A percentile compares a stretch with the other conserved stretches of the same genome.
Conservation (phyloP, 768 basidiomycete species). For the Cystoderma amianthinum region DNA sequence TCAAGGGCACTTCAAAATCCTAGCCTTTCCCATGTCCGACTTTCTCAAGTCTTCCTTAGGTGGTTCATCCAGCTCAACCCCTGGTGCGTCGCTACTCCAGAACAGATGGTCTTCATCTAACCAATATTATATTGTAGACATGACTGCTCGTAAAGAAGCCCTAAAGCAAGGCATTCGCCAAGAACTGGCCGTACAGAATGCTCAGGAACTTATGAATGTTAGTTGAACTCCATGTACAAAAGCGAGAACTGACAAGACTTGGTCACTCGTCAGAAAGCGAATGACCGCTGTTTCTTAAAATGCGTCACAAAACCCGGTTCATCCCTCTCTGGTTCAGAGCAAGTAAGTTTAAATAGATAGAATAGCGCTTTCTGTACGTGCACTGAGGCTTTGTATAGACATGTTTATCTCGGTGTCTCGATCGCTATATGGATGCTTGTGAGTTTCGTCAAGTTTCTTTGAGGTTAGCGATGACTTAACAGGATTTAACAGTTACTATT, state of each 20-base stretch:
- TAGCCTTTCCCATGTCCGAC: too few relatives aligned
- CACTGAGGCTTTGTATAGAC: constrained; percentile 34
- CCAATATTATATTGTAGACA: constrained; percentile 26
- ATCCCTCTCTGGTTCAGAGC: constrained; percentile 63
- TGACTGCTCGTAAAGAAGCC: constrained; percentile 40
- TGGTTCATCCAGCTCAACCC: constrained; percentile 16
- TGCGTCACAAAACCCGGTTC: constrained; percentile 73
- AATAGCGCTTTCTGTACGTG: constrained; percentile 3
- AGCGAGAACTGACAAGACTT: constrained; percentile 1
- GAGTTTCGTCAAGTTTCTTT: constrained; percentile 23
- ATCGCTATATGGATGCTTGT: constrained; percentile 85
- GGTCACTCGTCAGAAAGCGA: constrained; percentile 52
- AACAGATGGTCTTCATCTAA: too few relatives aligned
- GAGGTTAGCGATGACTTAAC: not conserved
- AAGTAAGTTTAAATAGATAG: constrained; percentile 34
- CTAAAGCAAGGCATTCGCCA: constrained; percentile 59
- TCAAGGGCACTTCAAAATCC: too few relatives aligned
- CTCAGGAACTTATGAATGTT: constrained; percentile 79
- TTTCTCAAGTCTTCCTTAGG: constrained; percentile 36
- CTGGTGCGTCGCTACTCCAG: constrained; percentile 14
- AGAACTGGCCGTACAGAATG: constrained; percentile 69
- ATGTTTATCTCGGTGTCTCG: constrained; percentile 69
- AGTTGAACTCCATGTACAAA: not conserved
- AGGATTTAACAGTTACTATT: constrained; percentile 57
- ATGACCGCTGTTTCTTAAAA: constrained; percentile 71